Evolutionary conservation across 768 basidiomycete species (phyloP).

Genomic region (Lactifluus echinatus): DNA sequence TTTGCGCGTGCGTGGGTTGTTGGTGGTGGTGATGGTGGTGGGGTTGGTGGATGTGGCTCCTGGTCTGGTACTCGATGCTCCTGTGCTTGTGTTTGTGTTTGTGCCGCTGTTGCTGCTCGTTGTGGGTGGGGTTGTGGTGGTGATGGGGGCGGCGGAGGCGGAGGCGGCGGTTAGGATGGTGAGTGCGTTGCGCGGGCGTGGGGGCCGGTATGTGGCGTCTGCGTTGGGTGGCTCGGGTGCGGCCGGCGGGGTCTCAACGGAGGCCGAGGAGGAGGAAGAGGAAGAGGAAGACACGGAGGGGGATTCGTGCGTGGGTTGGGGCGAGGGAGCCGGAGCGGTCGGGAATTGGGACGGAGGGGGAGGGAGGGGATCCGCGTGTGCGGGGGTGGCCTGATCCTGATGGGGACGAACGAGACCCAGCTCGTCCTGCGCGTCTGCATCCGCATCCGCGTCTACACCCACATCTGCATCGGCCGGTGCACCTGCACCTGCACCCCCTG

Average conservation of each 20-base stretch:
- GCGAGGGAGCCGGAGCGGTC: not conserved
- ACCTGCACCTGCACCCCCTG: not conserved
- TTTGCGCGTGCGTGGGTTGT: slow-evolving; percentile 5
- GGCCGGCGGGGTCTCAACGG: not conserved
- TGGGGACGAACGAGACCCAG: not conserved
- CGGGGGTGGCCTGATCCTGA: not conserved
- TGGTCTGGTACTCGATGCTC: too few relatives aligned
- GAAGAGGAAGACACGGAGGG: not conserved
- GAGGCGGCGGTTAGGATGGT: not conserved
- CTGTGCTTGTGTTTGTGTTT: too few relatives aligned
- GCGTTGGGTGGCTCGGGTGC: not conserved
- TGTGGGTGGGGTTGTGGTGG: not conserved
- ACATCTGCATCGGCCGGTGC: not conserved
- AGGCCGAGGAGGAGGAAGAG: not conserved
- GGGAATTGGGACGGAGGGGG: not conserved
- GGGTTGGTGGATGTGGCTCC: too few relatives aligned
- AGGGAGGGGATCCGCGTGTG: not conserved
- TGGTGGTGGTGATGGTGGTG: too few relatives aligned
- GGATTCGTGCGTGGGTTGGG: not conserved
- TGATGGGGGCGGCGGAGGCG: too few relatives aligned
- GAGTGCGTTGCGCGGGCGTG: not conserved
- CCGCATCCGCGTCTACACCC: not conserved
- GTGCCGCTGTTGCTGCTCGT: too few relatives aligned
- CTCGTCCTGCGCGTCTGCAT: slow-evolving; percentile 5
- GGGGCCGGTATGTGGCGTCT: not conserved